phyloP scores from a whole-genome alignment of 2,329 filamentous ascomycete genomes.

The Dendryphion nanum region DNA sequence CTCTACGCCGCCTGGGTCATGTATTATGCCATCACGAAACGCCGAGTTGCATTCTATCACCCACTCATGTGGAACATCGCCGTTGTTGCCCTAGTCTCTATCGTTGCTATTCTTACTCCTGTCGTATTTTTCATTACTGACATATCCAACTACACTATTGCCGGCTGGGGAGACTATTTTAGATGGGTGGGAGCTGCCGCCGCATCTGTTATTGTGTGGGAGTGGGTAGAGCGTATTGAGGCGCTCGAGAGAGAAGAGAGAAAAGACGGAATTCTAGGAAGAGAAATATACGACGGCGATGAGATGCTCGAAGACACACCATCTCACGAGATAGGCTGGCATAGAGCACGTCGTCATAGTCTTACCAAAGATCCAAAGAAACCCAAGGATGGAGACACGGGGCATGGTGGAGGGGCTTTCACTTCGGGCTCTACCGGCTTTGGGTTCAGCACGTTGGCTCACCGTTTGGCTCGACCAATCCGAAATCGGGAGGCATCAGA shows the following conservation, averaged over 20 bases:
- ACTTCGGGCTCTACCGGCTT: constrained; percentile 22
- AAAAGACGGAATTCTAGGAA: constrained; percentile 86
- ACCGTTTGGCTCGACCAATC: constrained; percentile 23
- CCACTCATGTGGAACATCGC: constrained; percentile 86
- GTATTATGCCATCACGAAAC: constrained; percentile 90
- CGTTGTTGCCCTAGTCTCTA: constrained; percentile 73
- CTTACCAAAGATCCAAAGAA: constrained; percentile 31
- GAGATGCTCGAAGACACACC: constrained; percentile 77
- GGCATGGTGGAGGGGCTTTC: constrained; percentile 17
- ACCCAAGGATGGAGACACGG: constrained; percentile 22
- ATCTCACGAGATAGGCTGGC: constrained; percentile 56
- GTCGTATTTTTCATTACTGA: constrained; percentile 93
- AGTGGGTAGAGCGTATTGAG: constrained; percentile 95
- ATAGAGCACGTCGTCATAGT: constrained; percentile 40
- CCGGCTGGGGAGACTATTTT: constrained; percentile 93
- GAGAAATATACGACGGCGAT: constrained; percentile 91
- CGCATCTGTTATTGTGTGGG: constrained; percentile 95
- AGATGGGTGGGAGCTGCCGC: constrained; percentile 94
- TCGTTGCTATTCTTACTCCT: constrained; percentile 80
- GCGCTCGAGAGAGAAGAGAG: constrained; percentile 88
- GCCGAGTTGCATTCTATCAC: constrained; percentile 87
- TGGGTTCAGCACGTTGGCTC: constrained; percentile 26
- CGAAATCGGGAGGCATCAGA: constrained; percentile 22
- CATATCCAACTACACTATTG: constrained; percentile 79
- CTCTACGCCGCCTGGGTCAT: constrained; percentile 92